Base-by-base conservation (phyloP, 2,329 filamentous ascomycete genomes). In the Parastagonospora nodorum region DNA sequence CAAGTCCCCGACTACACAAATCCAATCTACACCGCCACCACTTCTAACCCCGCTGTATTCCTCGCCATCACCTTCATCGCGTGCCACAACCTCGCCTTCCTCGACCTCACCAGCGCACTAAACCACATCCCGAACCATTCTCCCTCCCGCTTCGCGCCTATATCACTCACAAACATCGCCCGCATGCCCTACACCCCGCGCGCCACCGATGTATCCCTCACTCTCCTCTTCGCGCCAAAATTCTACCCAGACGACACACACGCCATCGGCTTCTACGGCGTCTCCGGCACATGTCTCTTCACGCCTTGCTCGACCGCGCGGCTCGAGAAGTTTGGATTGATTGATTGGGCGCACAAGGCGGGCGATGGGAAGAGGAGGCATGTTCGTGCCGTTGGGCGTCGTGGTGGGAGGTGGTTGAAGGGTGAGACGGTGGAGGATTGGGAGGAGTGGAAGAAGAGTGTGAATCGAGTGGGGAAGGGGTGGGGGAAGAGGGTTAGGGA, bases 71-170 rank as follows among this genome's bases (percentile, higher is more conserved):
- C 58, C 3, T 53, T 48, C n/a, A 42, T 69, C 31, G 64, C 61
- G 8, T 42, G 61, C 14, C 45, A 32, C 11, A 66, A 68, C 35
- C 38, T 63, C 0, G 58, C 62, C 0, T 49, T 42, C 35, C 42
- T 64, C 8, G 48, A 63, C 43, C 58, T 66, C 48, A 12, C 38
- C 29, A 62, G 53, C 1, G 61, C 56, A 1, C 29, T 61, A 0
- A 50, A 57, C 12, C 59, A 67, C 45, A 35, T 68, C 5, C 64
- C 60, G 1, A 68, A 67, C 31, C n/a, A n/a, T n/a, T n/a, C 28
- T 61, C 8, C 2, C 5, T 8, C 50, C 40, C 5, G 14, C 30
- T 10, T 32, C 30, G 2, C 30, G 3, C 30, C 10, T 7, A 32
- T 11, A 32, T 32, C 30, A 32, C 30, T n/a, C 8, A 32, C 19